Base-by-base conservation (phyloP, 306 rosid genomes). In the Trifolium dubium region DNA sequence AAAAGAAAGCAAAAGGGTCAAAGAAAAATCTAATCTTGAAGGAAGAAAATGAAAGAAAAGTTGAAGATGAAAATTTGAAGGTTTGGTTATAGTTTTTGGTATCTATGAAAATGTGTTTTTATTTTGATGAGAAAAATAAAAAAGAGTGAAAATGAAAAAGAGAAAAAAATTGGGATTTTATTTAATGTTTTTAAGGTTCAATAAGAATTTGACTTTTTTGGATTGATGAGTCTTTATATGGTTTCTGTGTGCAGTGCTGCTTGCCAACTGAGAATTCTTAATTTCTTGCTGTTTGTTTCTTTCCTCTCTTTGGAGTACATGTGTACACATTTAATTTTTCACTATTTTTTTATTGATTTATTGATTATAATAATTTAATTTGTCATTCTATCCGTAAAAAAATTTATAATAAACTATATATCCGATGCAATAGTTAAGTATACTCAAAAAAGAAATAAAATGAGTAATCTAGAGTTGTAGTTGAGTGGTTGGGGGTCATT, bases 1-100 rank as follows among this genome's bases (percentile, higher is more conserved):
- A 12, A 46, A 67, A 51, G 70, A 64, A 75, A 51, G 76, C 54
- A 78, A 81, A 74, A 75, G 80, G 83, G 72, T 77, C 79, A 74
- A 79, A 74, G 83, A 79, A 85, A 78, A 47, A 70, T 74, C 66
- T 59, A 80, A 75, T 53, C 84, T 75, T 79, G 71, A 77, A n/a
- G 31, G 62, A 51, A 70, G 67, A 67, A 71, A 78, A 40, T 4
- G 68, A 72, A 37, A 58, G 77, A 29, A 39, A 43, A 71, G 59
- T 7, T 44, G 76, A 59, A 55, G 64, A 18, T 43, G 47, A n/a
- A 54, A 54, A 69, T 35, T 32, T 13, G 10, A 31, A 53, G 32
- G 74, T 53, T 41, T 31, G 43, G 74, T 47, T 46, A 47, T 30
- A 1, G 6, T 66, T 66, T 66, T 66, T 66, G 18, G 55, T 41